Base-by-base conservation (phyloP, 306 rosid species). In the Styphnolobium japonicum region DNA sequence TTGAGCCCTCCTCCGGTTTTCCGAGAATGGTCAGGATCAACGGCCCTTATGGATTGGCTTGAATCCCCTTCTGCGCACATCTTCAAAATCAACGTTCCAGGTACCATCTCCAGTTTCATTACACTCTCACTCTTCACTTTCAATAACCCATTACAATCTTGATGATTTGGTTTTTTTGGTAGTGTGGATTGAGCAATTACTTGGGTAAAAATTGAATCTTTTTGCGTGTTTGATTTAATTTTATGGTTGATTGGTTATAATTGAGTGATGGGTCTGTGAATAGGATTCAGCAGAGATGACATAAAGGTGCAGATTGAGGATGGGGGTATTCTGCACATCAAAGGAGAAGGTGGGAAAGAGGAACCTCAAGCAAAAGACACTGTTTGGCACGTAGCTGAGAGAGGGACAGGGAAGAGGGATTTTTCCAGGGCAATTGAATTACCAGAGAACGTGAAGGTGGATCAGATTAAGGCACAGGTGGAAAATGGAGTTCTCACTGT, bases 401-500 rank as follows among this genome's bases (percentile, higher is more conserved):
- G 97, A 78, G 92, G 89, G 0, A 78, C 39, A 0, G 88, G 72
- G 34, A 90, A 88, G 11, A 63, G 87, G 0, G 88, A 80, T 11
- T 90, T 93, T 61, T 85, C 86, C 1, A 81, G 94, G 80, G 90
- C 89, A 72, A 90, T 92, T 63, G 92, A 87, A 63, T 72, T 94
- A 88, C 96, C 92, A 60, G 92, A 92, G 65, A 90, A 89, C 81
- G 89, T 90, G 18, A 92, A 90, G 73, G 56, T 82, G 57, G 96
- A 94, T 83, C 91, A 90, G 84, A 87, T 92, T 15, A 94, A 89
- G 61, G 94, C 94, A 37, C 90, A 86, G 0, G 92, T 92, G 4
- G 96, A 94, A 78, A 87, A 92, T 87, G 97, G 98, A 4, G 91
- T 89, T 56, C 97, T 90, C 80, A 93, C 91, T 14, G 14, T 92